Evolutionary conservation across 2,329 filamentous ascomycete genomes (phyloP), one percentile per base, ranked within the genome.

Genomic region (Aureobasidium melanogenum): DNA sequence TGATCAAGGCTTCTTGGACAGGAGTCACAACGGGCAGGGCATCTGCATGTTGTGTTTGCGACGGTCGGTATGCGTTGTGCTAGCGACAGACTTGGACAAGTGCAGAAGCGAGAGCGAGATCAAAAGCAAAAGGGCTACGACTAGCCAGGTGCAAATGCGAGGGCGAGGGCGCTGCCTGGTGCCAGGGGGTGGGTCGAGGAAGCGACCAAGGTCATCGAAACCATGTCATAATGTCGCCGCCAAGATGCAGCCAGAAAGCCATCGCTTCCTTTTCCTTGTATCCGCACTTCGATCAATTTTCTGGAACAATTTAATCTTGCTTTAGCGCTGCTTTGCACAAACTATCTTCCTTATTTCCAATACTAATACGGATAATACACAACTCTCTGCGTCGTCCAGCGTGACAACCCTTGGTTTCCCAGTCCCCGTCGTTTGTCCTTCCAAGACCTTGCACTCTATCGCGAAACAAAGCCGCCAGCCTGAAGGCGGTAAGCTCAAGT

Each of bases 11-110:
- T 50, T 39, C 44, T 22, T 48, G 4, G 24, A 57, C 54, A 22
- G 26, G 38, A 56, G 28, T 47, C 41, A 38, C 41, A 8, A 12
- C n/a, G 24, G 19, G 14, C 19, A 19, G 44, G 44, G 30, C 44
- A 48, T 59, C 17, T 34, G 22, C 34, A 58, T 59, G 43, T 58
- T 58, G 55, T 58, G 55, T 58, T 58, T 58, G 52, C 48, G 48
- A 51, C 32, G 10, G 30, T 51, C 48, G 30, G 30, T 26, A 14
- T 28, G 44, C 28, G 28, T 15, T 15, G 44, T 38, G 32, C 48
- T 50, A 51, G 48, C 30, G 32, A 55, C 34, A 28, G 50, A 24
- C 50, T 12, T 14, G 30, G 38, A n/a, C 7, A 30, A 30, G 55
- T 38, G 55, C 30, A 48, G 55, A 38, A 48, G 43, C 52, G 52